A percentile compares a stretch with the other conserved stretches of the same genome.
phyloP scores from a whole-genome alignment of 1,284 basidiomycete species.

The Cutaneotrichosporon cutaneum region DNA sequence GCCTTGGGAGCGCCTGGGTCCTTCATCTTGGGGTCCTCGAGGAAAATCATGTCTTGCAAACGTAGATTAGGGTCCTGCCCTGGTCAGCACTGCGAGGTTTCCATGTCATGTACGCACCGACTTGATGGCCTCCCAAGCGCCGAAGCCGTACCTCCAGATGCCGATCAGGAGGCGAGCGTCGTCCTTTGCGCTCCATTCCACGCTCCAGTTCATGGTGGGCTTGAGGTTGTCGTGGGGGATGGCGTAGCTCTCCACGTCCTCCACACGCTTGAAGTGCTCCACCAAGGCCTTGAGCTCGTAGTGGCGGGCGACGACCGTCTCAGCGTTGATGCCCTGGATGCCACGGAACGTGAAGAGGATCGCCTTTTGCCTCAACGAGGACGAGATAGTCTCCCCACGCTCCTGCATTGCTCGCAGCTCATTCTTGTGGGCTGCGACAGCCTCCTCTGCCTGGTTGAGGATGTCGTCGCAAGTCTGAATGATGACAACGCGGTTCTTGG shows the following conservation, averaged over 20 bases:
- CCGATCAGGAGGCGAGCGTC: conserved; percentile 94
- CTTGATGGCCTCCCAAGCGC: conserved; percentile 89
- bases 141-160: conserved; percentile 90
- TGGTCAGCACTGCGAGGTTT: conserved; percentile 11
- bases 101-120: conserved; percentile 27
- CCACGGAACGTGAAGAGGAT: conserved; percentile 87
- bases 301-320: conserved; percentile 87
- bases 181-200: conserved; percentile 88
- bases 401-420: conserved; percentile 72
- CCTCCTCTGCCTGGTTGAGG: conserved; percentile 77
- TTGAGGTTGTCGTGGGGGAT: conserved; percentile 91
- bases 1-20: conserved; percentile 42
- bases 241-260: conserved; percentile 75
- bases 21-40: conserved; percentile 85
- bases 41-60: conserved; percentile 90
- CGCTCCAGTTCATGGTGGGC: conserved; percentile 92
- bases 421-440: conserved; percentile 79
- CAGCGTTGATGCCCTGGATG: conserved; percentile 93
- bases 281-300: conserved; percentile 87
- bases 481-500: conserved; percentile 93
- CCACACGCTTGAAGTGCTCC: conserved; percentile 65
- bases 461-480: conserved; percentile 90
- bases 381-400: conserved; percentile 71
- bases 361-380: conserved; percentile 65
- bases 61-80: conserved; percentile 73